phyloP scores from a whole-genome alignment of 2,329 filamentous ascomycete species.

The Plectosphaerella plurivora region DNA sequence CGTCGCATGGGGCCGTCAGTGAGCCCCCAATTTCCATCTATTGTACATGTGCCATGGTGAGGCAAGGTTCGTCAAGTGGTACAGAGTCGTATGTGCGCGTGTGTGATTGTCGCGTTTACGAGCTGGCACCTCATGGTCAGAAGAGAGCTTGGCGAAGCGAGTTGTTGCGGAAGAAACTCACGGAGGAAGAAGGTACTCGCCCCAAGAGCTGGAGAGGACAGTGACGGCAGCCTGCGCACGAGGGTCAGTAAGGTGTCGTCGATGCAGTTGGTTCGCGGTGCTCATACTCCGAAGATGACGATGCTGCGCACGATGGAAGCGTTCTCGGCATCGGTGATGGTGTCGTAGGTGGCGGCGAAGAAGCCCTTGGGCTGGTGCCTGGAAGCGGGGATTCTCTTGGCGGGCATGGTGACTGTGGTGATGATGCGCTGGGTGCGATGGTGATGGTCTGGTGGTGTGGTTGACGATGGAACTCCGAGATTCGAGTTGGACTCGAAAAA shows the following conservation, averaged over 20 bases:
- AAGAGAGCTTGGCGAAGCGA: not conserved
- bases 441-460: not conserved
- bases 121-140: conserved; percentile 2
- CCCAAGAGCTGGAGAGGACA: conserved; percentile 64
- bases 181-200: conserved; percentile 64
- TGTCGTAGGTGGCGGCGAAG: conserved; percentile 54
- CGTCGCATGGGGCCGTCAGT: not conserved
- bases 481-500: not conserved
- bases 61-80: conserved; percentile 6
- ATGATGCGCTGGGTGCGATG: not conserved
- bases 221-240: conserved; percentile 53
- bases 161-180: conserved; percentile 26
- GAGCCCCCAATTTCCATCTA: conserved; percentile 4
- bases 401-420: conserved; percentile 48
- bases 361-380: conserved; percentile 44
- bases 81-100: not conserved
- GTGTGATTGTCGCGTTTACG: conserved; percentile 2
- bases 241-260: conserved; percentile 4
- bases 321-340: conserved; percentile 64
- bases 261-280: not conserved
- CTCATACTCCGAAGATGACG: conserved; percentile 62
- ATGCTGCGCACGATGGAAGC: conserved; percentile 64
- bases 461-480: not conserved
- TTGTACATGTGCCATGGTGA: conserved; percentile 10
- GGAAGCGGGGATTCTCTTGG: conserved; percentile 48